phyloP scores from a whole-genome alignment of 1,284 basidiomycete genomes.

The Cerioporus squamosus region DNA sequence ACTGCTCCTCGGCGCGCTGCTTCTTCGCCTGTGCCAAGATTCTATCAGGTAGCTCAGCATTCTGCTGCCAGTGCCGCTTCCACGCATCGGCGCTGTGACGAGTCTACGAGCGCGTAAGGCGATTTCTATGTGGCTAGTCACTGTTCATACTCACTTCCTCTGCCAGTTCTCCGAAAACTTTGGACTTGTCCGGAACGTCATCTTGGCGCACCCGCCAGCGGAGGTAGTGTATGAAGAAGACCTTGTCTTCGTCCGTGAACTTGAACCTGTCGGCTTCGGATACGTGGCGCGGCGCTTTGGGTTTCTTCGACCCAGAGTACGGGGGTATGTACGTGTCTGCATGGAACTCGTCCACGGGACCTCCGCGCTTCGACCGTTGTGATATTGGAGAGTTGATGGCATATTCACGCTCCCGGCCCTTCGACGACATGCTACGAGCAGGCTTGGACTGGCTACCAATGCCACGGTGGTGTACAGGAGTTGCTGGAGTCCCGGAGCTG shows the following conservation, averaged over 20 bases:
- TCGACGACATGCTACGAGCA: too few species aligned
- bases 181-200: neutral
- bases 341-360: slow-evolving; percentile 4
- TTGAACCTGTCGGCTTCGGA: neutral
- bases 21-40: slow-evolving; percentile 4
- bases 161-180: slow-evolving; percentile 7
- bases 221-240: slow-evolving; percentile 17
- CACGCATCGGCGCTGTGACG: slow-evolving; percentile 13
- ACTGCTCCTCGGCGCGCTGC: neutral
- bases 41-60: slow-evolving; percentile 9
- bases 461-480: too few species aligned
- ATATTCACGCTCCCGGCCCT: too few species aligned
- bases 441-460: too few species aligned
- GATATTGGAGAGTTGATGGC: neutral
- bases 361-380: neutral
- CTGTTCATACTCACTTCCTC: neutral
- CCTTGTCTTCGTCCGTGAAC: slow-evolving; percentile 13
- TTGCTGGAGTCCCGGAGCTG: too few species aligned
- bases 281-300: slow-evolving; percentile 1
- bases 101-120: neutral
- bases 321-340: slow-evolving; percentile 5
- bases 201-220: slow-evolving; percentile 11
- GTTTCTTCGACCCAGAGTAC: neutral
- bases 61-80: slow-evolving; percentile 18
- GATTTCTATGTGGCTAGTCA: too few species aligned